Base-by-base conservation (phyloP, 2,329 filamentous ascomycete species). In the Trichoderma asperellum region DNA sequence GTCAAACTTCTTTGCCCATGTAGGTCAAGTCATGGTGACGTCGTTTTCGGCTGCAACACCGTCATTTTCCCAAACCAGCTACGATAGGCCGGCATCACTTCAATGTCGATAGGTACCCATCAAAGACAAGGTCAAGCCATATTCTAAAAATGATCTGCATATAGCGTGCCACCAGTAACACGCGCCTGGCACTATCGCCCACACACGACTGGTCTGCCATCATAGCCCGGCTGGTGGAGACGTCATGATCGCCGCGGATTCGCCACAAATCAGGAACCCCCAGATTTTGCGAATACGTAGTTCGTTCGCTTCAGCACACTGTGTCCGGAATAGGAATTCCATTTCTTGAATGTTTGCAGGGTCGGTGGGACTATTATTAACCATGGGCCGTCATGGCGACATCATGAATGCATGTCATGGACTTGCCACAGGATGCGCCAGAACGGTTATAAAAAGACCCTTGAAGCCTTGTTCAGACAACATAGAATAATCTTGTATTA, bases 1-100 rank as follows among this genome's bases (percentile, higher is more conserved):
- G 7, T 2, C 11, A 21, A 24, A 49, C n/a, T 5, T 43, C 7
- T 7, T 18, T 37, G 1, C 21, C 21, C 10, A 5, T 56, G 1
- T 24, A n/a, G 21, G 12, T 11, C 35, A 12, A 18, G 34, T 66
- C 63, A 58, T 66, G 63, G 53, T 66, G 63, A 66, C 63, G 63
- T 66, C 63, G 63, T 27, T 18, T 49, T 14, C n/a, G n/a, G 18
- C n/a, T 40, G 35, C n/a, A 57, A 21, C 40, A 47, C 29, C 63
- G 53, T 66, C 63, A 47, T 40, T 18, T 6, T 34, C 12, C 52
- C 21, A 56, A 57, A 29, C 2, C 16, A 56, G 47, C 24, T 7
- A 34, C 49, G 40, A 43, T 27, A 37, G 56, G 6, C 16, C 24
- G 21, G 16, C 7, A 32, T 37, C 59, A 52, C 59, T 49, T 49